Evolutionary conservation across 129 eudicot species (phyloP).

Genomic region (Lonicera japonica): DNA sequence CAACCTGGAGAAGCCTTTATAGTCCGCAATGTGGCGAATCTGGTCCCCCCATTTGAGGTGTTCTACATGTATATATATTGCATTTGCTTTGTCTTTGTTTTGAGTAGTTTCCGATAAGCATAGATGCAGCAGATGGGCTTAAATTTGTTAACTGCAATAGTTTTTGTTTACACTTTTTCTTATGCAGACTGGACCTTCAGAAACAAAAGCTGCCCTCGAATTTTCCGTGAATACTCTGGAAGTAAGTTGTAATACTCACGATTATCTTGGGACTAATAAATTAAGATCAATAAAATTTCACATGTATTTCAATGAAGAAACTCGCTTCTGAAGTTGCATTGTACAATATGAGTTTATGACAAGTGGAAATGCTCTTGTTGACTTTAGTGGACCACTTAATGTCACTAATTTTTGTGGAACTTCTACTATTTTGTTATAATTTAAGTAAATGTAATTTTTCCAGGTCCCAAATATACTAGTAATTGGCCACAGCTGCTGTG

Average conservation of each 20-base stretch:
- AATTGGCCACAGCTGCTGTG: conserved; percentile 95
- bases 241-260: conserved; percentile 35
- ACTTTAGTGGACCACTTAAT: neutral
- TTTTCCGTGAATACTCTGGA: conserved; percentile 77
- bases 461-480: conserved; percentile 88
- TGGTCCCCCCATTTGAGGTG: conserved; percentile 92
- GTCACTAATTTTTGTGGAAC: neutral
- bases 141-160: neutral
- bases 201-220: conserved; percentile 91
- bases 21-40: conserved; percentile 78
- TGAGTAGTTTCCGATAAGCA: neutral
- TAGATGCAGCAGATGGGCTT: neutral
- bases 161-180: neutral
- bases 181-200: conserved; percentile 83
- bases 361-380: neutral
- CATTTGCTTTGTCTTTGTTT: neutral
- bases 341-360: neutral
- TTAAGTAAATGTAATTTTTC: neutral
- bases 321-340: too few relatives aligned
- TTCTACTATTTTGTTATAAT: neutral
- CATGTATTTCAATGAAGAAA: neutral
- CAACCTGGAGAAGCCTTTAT: conserved; percentile 96
- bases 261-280: neutral
- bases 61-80: neutral
- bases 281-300: neutral